Percentiles rank a stretch among this genome's conserved stretches.
phyloP scores from a whole-genome alignment of 768 basidiomycete genomes.

The Russula ochroleuca region DNA sequence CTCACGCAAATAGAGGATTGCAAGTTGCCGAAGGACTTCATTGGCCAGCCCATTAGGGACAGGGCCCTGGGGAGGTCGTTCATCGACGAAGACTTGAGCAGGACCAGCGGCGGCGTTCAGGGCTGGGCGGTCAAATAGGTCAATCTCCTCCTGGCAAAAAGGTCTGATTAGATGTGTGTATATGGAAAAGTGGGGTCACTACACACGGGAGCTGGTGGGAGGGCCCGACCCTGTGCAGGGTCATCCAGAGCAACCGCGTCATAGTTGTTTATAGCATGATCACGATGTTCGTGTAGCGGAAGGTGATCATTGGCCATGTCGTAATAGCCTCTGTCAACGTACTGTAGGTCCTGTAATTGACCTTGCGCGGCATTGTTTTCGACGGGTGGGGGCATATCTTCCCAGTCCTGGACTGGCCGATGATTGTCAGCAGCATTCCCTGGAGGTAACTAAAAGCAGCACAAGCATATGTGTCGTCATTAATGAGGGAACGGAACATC shows the following conservation, averaged over 20 bases:
- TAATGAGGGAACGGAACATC: too few species aligned
- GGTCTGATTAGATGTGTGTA: neutral
- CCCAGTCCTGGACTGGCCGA: too few species aligned
- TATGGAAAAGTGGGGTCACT: too few species aligned
- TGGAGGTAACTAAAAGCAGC: too few species aligned
- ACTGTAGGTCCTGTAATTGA: too few species aligned
- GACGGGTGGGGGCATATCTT: too few species aligned
- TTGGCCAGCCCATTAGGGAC: neutral
- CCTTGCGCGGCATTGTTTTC: too few species aligned
- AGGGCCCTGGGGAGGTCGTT: neutral
- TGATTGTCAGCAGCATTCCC: too few species aligned
- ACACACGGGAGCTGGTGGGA: neutral
- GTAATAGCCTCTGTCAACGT: too few species aligned
- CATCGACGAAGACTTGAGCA: neutral
- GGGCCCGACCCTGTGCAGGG: neutral
- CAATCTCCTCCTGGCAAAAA: neutral
- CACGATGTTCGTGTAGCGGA: neutral
- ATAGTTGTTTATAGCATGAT: neutral
- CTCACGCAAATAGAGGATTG: neutral
- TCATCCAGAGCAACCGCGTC: too few species aligned
- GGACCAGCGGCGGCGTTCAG: neutral
- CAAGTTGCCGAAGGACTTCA: neutral
- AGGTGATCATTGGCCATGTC: neutral
- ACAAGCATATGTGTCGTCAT: too few species aligned
- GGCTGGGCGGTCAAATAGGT: neutral